Evolutionary conservation across 1,284 basidiomycete species (phyloP).

Genomic region (Ganoderma leucocontextum): DNA sequence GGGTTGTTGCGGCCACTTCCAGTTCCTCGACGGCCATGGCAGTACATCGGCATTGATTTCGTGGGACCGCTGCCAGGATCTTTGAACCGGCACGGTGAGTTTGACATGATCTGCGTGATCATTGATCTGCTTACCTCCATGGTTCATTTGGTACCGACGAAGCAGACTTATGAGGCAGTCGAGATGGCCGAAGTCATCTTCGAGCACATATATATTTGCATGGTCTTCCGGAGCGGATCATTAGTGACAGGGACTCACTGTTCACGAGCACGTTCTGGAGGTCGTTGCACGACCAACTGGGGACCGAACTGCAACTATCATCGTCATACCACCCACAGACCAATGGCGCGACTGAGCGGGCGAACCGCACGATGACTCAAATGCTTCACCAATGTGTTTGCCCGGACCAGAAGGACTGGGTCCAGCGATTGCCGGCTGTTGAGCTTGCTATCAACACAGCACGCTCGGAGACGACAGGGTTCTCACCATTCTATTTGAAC

Average conservation of each 20-base stretch:
- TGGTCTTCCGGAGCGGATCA: not conserved
- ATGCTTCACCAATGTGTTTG: no score
- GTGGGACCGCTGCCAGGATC: slow-evolving; percentile 45
- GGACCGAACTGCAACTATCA: not conserved
- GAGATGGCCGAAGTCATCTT: slow-evolving; percentile 35
- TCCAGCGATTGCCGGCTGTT: no score
- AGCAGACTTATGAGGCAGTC: slow-evolving; percentile 40
- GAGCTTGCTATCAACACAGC: slow-evolving; percentile 19
- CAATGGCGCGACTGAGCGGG: no score
- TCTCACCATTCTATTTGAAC: slow-evolving; percentile 40
- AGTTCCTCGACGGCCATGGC: slow-evolving; percentile 36
- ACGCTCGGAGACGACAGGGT: slow-evolving; percentile 42
- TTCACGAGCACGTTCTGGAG: not conserved
- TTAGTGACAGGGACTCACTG: not conserved
- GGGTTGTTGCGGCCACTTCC: slow-evolving; percentile 21
- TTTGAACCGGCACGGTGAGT: slow-evolving; percentile 35
- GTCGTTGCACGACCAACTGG: not conserved
- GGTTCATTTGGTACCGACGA: slow-evolving; percentile 40
- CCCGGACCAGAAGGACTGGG: no score
- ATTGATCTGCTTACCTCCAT: slow-evolving; percentile 44
- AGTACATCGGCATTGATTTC: slow-evolving; percentile 46
- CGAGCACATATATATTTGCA: not conserved
- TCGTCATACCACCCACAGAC: no score
- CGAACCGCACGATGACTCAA: no score
- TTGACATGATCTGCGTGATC: slow-evolving; percentile 40